phyloP scores from a whole-genome alignment of 2,329 filamentous ascomycete species.

The Alternaria ethzedia region DNA sequence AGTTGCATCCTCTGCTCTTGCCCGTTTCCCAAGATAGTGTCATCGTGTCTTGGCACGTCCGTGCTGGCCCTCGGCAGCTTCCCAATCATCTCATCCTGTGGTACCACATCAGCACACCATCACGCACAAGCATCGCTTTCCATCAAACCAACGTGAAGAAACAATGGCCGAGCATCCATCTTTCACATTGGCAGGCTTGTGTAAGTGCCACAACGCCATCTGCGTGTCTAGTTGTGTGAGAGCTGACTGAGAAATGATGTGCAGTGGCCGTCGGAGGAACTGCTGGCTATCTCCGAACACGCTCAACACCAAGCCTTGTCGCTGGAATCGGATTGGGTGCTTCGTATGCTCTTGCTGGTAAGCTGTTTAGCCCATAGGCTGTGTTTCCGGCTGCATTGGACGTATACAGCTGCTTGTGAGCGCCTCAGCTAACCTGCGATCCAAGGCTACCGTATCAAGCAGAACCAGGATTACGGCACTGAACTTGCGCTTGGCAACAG shows the following conservation, averaged over 20 bases:
- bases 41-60: constrained; percentile 4
- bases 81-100: neutral
- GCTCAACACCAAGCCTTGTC: constrained; percentile 36
- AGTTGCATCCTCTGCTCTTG: neutral
- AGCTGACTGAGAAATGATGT: constrained; percentile 5
- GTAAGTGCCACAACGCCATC: constrained; percentile 14
- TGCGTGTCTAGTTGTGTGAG: neutral
- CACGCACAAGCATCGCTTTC: neutral
- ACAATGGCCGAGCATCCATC: constrained; percentile 40
- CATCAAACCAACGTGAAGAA: neutral
- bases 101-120: neutral
- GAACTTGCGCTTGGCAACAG: constrained; percentile 38
- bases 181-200: constrained; percentile 36
- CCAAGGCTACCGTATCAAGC: constrained; percentile 34
- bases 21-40: neutral
- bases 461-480: constrained; percentile 38
- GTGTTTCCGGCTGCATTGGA: neutral
- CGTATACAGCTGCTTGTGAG: neutral
- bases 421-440: neutral
- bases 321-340: constrained; percentile 34
- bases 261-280: constrained; percentile 36
- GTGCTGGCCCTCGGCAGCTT: neutral
- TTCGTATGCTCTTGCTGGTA: constrained; percentile 36
- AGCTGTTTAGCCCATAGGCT: neutral
- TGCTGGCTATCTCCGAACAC: constrained; percentile 35